Percentiles rank a stretch among this genome's conserved stretches.
Evolutionary conservation across 371 early-diverging fungal species (phyloP).

Genomic region (Haplosporangium sp.): DNA sequence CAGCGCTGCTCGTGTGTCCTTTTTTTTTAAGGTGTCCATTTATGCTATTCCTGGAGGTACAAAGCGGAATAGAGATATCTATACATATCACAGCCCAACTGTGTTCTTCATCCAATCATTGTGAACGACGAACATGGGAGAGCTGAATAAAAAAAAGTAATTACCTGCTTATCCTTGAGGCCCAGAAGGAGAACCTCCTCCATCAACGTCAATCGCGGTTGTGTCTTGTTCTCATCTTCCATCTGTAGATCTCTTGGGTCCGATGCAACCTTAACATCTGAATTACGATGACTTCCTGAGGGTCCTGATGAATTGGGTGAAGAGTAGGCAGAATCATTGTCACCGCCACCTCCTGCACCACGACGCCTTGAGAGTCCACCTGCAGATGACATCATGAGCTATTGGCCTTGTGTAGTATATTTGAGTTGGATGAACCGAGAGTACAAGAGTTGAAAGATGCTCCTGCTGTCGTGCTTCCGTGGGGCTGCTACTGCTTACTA

Average conservation of each 20-base stretch:
- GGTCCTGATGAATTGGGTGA: conserved; percentile 38
- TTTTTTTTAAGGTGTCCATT: not conserved
- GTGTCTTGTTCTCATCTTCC: conserved; percentile 71
- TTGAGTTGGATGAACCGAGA: not conserved
- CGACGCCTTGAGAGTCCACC: conserved; percentile 55
- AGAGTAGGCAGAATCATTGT: conserved; percentile 12
- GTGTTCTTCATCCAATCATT: not conserved
- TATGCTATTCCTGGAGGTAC: not conserved
- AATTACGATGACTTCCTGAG: conserved; percentile 12
- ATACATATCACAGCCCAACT: not conserved
- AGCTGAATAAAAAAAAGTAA: not conserved
- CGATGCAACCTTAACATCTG: conserved; percentile 40
- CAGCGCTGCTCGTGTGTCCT: too few relatives aligned
- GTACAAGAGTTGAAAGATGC: too few relatives aligned
- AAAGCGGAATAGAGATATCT: not conserved
- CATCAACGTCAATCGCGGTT: conserved; percentile 87
- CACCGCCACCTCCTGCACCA: conserved; percentile 28
- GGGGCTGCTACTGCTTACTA: not conserved
- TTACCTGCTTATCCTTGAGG: conserved; percentile 92
- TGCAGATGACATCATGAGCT: conserved; percentile 37
- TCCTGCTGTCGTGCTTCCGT: too few relatives aligned
- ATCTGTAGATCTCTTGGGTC: conserved; percentile 55
- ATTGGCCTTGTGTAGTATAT: not conserved
- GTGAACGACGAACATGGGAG: not conserved
- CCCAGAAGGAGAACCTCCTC: conserved; percentile 95